Base-by-base conservation (phyloP, 169 alveolate species). In the Plasmodium fragile region DNA sequence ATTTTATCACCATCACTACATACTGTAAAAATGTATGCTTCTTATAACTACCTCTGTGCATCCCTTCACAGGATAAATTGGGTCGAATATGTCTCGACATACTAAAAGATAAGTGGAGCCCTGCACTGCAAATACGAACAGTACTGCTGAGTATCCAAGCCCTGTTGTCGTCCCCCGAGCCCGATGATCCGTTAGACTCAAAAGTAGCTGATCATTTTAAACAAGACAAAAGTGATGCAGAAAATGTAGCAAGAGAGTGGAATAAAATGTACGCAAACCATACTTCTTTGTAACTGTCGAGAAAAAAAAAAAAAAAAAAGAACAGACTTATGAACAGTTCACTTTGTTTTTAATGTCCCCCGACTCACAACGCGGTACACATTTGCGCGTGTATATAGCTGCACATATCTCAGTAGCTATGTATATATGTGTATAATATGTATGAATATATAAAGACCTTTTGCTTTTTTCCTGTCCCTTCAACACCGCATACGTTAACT, bases 21-120 rank as follows among this genome's bases (percentile, higher is more conserved):
- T 22, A 13, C 6, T 49, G 1, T 49, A 49, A 8, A 7, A 13
- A 13, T 49, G 59, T 65, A 30, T 30, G 34, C 41, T 18, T 0
- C 81, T 22, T 69, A 49, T 30, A 28, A 77, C 75, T 55, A 10
- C 52, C 0, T 18, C 32, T 13, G 32, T 34, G 28, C 81, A 2
- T 53, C 81, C 28, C 36, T 39, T 22, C 11, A 13, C 36, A 96
- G 97, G 99, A 99, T 96, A 98, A 98, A 92, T 98, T 98, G 92
- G 99, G 99, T 28, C 97, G 99, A 92, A 99, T 99, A 81, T 99
- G 99, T 94, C 96, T 99, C 89, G 99, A 99, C 96, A 98, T 99
- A 73, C 95, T 99, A 94, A 99, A 99, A 96, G 99, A 98, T 96
- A 99, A 99, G 96, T 99, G 99, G 99, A 98, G 99, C 95, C 99